Evolutionary conservation across 2,329 filamentous ascomycete species (phyloP).

Genomic region (Colletotrichum lupini): DNA sequence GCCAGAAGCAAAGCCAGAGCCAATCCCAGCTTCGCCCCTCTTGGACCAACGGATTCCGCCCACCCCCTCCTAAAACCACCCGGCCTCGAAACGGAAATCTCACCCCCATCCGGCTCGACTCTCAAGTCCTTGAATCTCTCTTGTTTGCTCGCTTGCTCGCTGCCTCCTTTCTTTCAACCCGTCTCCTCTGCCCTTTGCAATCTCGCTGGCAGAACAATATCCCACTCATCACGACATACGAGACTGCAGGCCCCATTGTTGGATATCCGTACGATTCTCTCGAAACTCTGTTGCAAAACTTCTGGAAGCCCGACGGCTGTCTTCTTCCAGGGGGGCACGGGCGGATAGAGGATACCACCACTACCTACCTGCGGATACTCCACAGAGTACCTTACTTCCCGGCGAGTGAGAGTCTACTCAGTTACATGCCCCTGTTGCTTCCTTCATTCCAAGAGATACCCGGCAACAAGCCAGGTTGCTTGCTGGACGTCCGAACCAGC

Average conservation of each 20-base stretch:
- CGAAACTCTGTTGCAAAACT: neutral
- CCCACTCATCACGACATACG: neutral
- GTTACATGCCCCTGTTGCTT: constrained; percentile 19
- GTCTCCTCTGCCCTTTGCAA: neutral
- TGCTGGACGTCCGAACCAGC: constrained; percentile 25
- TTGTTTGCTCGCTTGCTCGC: constrained; percentile 5
- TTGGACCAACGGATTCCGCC: neutral
- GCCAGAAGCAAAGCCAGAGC: constrained; percentile 4
- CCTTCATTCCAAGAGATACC: constrained; percentile 14
- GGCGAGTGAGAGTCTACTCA: neutral
- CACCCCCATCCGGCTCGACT: constrained; percentile 11
- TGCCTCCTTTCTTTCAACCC: neutral
- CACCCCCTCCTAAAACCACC: constrained; percentile 15
- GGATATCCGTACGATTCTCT: neutral
- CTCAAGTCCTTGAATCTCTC: constrained; percentile 25
- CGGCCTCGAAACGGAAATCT: constrained; percentile 4
- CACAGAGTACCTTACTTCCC: too few species aligned
- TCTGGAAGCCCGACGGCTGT: constrained; percentile 10
- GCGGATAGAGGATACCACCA: neutral
- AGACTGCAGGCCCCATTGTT: neutral
- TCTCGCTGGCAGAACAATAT: neutral
- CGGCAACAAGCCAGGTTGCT: neutral
- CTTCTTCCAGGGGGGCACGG: neutral
- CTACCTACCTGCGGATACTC: too few species aligned
- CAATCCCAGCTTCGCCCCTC: constrained; percentile 7